A percentile compares a stretch with the other conserved stretches of the same genome.
These are phyloP conservation scores for Candida ascalaphidarum DNA, from an alignment of 805 yeast genomes.

Conservation along the genomic window DNA sequence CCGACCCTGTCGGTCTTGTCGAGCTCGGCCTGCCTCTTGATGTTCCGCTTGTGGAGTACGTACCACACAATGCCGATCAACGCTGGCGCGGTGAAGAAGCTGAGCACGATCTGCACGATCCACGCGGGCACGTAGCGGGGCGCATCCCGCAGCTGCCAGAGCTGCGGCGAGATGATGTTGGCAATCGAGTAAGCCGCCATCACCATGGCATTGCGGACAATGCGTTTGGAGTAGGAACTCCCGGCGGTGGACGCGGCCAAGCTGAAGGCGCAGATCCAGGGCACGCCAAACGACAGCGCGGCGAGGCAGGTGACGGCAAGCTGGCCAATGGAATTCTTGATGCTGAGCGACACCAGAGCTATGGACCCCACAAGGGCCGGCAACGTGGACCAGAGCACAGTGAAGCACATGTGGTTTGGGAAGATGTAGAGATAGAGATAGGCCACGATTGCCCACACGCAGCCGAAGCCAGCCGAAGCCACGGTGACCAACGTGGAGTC, in stretches of 20 bases:
- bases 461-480: slow-evolving; percentile 44
- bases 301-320: slow-evolving; percentile 41
- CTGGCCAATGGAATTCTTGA: slow-evolving; percentile 32
- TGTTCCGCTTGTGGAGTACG: slow-evolving; percentile 38
- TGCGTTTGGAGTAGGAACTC: slow-evolving; percentile 38
- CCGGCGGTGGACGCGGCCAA: slow-evolving; percentile 27
- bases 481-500: slow-evolving; percentile 45
- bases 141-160: slow-evolving; percentile 40
- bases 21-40: slow-evolving; percentile 19
- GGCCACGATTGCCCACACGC: slow-evolving; percentile 30
- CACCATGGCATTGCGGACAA: slow-evolving; percentile 36
- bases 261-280: slow-evolving; percentile 22
- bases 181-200: slow-evolving; percentile 40
- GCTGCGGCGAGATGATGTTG: slow-evolving; percentile 48
- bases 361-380: slow-evolving; percentile 40
- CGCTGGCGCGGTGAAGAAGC: slow-evolving; percentile 39
- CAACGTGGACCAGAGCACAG: slow-evolving; percentile 23
- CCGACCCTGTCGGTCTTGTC: slow-evolving; percentile 16
- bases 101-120: slow-evolving; percentile 49
- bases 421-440: slow-evolving; percentile 16
- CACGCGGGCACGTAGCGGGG: slow-evolving; percentile 31
- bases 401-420: slow-evolving; percentile 30
- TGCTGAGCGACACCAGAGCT: slow-evolving; percentile 35
- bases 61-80: slow-evolving; percentile 35
- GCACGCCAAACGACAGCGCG: slow-evolving; percentile 34